phyloP scores from a whole-genome alignment of 441 rosid genomes.

The Populus hybrid region DNA sequence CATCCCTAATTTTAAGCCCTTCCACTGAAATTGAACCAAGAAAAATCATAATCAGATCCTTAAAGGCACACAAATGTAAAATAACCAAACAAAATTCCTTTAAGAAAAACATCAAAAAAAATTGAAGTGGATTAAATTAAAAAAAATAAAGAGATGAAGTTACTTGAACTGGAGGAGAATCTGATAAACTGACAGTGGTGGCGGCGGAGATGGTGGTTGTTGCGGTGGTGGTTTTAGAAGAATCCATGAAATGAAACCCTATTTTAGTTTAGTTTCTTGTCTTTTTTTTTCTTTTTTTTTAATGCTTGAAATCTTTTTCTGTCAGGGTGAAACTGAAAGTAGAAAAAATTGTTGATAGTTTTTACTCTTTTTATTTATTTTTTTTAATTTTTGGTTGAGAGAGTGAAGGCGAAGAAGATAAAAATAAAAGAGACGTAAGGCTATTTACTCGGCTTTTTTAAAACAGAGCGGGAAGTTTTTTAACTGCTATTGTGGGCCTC shows the following conservation, averaged over 20 bases:
- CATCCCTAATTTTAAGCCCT: not conserved
- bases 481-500: not conserved
- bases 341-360: not conserved
- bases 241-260: slow-evolving; percentile 36
- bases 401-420: not conserved
- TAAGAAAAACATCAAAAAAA: not conserved
- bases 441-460: slow-evolving; percentile 38
- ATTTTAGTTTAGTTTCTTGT: slow-evolving; percentile 5
- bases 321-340: not conserved
- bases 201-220: slow-evolving; percentile 1
- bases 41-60: not conserved
- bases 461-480: slow-evolving; percentile 45
- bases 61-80: not conserved
- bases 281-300: not conserved
- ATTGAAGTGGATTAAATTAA: not conserved
- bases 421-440: slow-evolving; percentile 11
- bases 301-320: not conserved
- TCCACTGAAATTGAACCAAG: not conserved
- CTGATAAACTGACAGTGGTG: slow-evolving; percentile 1
- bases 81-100: not conserved
- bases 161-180: slow-evolving; percentile 44
- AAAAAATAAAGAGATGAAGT: not conserved
- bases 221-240: slow-evolving; percentile 31
- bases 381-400: not conserved
- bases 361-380: too few relatives aligned